phyloP scores from a whole-genome alignment of 2,329 filamentous ascomycete species.

The Nothophoma quercina region DNA sequence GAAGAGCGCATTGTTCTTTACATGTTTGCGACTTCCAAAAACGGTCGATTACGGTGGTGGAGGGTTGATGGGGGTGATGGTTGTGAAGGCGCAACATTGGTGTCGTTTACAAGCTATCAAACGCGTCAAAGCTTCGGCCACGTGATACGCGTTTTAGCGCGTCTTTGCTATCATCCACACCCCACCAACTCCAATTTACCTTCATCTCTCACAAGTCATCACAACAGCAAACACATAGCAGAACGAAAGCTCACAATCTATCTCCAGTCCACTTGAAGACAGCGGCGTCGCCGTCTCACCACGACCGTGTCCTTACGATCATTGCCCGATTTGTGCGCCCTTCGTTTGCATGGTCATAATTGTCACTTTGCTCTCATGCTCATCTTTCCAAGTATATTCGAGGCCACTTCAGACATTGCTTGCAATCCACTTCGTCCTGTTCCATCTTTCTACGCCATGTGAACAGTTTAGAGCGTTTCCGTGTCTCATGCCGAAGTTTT shows the following conservation, averaged over 20 bases:
- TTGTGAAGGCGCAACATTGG: slow-evolving; percentile 3
- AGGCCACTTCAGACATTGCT: no score
- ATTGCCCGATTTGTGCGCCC: not conserved
- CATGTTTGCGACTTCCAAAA: slow-evolving; percentile 14
- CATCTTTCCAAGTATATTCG: no score
- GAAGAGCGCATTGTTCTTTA: not conserved
- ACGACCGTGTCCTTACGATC: no score
- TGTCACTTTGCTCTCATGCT: not conserved
- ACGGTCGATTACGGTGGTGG: not conserved
- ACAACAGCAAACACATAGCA: not conserved
- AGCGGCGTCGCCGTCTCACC: no score
- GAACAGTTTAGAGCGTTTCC: no score
- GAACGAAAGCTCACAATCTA: no score
- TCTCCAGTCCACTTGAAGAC: no score
- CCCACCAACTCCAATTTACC: not conserved
- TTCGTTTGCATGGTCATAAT: not conserved
- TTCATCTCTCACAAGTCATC: not conserved
- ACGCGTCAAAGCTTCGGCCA: not conserved
- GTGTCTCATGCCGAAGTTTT: no score
- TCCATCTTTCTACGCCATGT: no score
- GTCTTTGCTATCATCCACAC: not conserved
- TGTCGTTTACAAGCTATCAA: not conserved
- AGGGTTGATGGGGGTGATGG: slow-evolving; percentile 5
- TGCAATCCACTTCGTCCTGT: no score
- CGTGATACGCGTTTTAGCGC: slow-evolving; percentile 14